phyloP scores from a whole-genome alignment of 1,139 yeast genomes.

The Saccharomyces hybrid region DNA sequence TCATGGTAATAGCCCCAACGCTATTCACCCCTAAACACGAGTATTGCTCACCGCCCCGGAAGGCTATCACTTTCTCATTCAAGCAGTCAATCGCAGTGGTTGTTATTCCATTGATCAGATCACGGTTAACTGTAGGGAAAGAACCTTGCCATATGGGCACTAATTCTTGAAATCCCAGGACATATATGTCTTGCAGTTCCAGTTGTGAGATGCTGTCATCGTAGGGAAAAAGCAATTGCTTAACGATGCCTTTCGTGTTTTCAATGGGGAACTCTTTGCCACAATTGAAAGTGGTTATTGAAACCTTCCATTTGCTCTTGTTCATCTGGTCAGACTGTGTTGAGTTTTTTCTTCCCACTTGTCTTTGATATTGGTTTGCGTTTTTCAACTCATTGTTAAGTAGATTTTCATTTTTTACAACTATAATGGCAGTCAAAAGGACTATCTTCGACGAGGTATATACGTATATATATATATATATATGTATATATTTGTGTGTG shows the following conservation, averaged over 20 bases:
- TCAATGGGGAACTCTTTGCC: conserved; percentile 26
- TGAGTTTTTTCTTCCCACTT: not conserved
- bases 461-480: not conserved
- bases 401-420: not conserved
- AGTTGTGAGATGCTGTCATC: conserved; percentile 10
- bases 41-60: not conserved
- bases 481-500: not conserved
- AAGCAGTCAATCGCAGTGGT: conserved; percentile 39
- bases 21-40: conserved; percentile 34
- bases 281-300: conserved; percentile 27
- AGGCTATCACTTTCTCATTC: conserved; percentile 13
- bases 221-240: conserved; percentile 11
- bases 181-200: conserved; percentile 43
- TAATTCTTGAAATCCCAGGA: conserved; percentile 70
- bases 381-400: not conserved
- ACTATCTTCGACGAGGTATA: not conserved
- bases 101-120: conserved; percentile 32
- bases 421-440: not conserved
- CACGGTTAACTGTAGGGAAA: conserved; percentile 22
- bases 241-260: conserved; percentile 9
- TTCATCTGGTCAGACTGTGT: not conserved
- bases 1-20: conserved; percentile 60
- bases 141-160: conserved; percentile 60
- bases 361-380: not conserved
- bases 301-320: conserved; percentile 9